Evolutionary conservation across 2,329 filamentous ascomycete species (phyloP).

Genomic region (Diplodia scrobiculata): DNA sequence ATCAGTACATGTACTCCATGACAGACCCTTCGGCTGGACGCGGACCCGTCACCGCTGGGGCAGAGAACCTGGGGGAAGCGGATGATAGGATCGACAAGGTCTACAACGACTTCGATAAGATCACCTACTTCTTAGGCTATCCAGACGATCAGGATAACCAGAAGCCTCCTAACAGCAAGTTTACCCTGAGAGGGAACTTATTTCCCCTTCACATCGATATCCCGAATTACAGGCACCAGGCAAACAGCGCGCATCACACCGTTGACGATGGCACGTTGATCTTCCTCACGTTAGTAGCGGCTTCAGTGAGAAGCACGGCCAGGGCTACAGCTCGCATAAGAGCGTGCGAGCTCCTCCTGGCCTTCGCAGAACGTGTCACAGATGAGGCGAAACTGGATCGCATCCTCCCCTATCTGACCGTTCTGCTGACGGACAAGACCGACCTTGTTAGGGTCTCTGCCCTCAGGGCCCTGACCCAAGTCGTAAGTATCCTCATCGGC

Average conservation of each 20-base stretch:
- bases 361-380: constrained; percentile 85
- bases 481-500: constrained; percentile 49
- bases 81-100: constrained; percentile 94
- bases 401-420: constrained; percentile 85
- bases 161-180: constrained; percentile 39
- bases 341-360: constrained; percentile 86
- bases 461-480: constrained; percentile 81
- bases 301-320: constrained; percentile 85
- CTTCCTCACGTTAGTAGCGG: constrained; percentile 84
- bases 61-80: constrained; percentile 76
- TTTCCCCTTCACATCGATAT: constrained; percentile 85
- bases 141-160: constrained; percentile 54
- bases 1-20: constrained; percentile 95
- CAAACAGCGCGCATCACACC: constrained; percentile 62
- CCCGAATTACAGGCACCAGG: constrained; percentile 76
- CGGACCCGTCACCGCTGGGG: constrained; percentile 66
- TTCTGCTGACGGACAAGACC: constrained; percentile 75
- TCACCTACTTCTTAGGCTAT: constrained; percentile 88
- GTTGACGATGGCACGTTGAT: constrained; percentile 89
- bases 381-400: constrained; percentile 96
- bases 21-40: constrained; percentile 86
- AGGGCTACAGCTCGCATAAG: constrained; percentile 83
- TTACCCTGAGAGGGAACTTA: constrained; percentile 56
- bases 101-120: constrained; percentile 95
- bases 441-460: constrained; percentile 85